phyloP scores from a whole-genome alignment of 108 stramenopile species.

The Aurantiochytrium sp. region DNA sequence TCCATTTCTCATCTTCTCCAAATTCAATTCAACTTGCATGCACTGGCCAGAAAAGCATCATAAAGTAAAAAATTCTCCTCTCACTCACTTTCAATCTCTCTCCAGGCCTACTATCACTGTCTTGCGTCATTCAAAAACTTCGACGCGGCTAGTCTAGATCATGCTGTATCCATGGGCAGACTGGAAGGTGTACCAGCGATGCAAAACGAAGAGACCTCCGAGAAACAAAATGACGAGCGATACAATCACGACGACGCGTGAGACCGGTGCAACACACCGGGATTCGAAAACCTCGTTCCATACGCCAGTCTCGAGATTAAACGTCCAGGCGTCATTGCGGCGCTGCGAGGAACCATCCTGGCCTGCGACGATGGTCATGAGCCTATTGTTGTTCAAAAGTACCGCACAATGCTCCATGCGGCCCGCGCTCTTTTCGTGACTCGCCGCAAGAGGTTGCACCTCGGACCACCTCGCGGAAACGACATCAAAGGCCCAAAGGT shows the following conservation, averaged over 20 bases:
- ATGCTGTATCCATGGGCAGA: neutral
- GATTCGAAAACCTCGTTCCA: neutral
- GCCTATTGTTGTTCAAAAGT: neutral
- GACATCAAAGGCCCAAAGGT: neutral
- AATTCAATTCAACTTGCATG: too few relatives aligned
- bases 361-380: neutral
- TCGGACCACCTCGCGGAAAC: neutral
- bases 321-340: neutral
- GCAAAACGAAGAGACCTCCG: neutral
- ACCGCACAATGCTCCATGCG: slow-evolving; percentile 3
- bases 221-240: neutral
- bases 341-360: neutral
- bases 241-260: neutral
- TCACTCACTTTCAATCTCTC: too few relatives aligned
- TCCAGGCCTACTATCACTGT: too few relatives aligned
- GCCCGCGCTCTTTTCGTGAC: neutral
- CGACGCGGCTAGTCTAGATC: too few relatives aligned
- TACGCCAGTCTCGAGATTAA: neutral
- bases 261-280: neutral
- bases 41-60: too few relatives aligned
- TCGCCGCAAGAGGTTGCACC: neutral
- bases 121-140: too few relatives aligned
- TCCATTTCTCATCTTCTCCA: too few relatives aligned
- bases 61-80: too few relatives aligned
- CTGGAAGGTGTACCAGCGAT: neutral